These are phyloP conservation scores for Vachellia pachyceras DNA, from an alignment of 306 rosid species.

Conservation along the genomic window DNA sequence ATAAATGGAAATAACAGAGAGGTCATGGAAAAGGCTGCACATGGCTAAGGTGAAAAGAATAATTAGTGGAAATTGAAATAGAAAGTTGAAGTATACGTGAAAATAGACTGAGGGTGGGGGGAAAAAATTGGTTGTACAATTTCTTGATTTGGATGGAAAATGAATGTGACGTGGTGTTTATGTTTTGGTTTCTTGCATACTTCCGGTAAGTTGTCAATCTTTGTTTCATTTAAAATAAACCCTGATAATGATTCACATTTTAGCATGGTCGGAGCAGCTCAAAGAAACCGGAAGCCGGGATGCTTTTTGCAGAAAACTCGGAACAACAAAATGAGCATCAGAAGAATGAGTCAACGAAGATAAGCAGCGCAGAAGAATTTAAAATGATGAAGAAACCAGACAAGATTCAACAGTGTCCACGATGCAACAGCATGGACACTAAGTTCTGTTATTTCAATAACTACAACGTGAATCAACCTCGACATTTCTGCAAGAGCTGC, in stretches of 20 bases:
- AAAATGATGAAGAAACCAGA: conserved; percentile 71
- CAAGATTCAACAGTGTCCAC: conserved; percentile 73
- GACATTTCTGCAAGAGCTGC: conserved; percentile 82
- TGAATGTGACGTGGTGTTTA: background rate
- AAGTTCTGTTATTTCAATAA: conserved; percentile 88
- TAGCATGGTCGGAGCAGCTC: conserved; percentile 51
- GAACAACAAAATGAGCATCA: conserved; percentile 4
- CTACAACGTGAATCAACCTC: conserved; percentile 86
- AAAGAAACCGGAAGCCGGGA: conserved; percentile 40
- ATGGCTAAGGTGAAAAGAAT: background rate
- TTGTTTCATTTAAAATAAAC: background rate
- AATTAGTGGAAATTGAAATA: background rate
- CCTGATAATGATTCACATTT: conserved; percentile 30
- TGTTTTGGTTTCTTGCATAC: conserved; percentile 24
- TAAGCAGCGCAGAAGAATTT: conserved; percentile 46
- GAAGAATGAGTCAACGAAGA: conserved; percentile 35
- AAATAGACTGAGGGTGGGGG: background rate
- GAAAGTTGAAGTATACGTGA: background rate
- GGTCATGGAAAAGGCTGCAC: background rate
- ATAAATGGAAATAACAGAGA: too few relatives aligned
- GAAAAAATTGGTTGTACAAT: background rate
- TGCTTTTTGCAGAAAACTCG: conserved; percentile 32
- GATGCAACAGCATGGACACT: conserved; percentile 77
- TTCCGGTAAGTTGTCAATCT: background rate
- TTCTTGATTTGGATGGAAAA: background rate